Evolutionary conservation across 192 early-diverging fungal genomes (phyloP), one percentile per base, ranked within the genome.

Genomic region (Rhizophagus clarus): DNA sequence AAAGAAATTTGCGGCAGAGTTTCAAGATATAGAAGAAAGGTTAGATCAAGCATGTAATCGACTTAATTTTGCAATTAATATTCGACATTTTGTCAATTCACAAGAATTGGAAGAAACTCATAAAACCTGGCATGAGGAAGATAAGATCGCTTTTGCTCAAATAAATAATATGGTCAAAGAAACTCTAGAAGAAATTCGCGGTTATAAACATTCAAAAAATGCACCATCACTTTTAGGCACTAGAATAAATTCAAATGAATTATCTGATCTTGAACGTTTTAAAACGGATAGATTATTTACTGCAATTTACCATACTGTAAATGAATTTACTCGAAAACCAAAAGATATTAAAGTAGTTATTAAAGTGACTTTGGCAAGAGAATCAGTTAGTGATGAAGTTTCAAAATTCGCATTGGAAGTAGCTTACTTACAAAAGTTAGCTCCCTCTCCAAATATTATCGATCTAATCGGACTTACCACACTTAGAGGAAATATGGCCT

Each of bases 141-240:
- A 78, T 28, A 64, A 51, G 49, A 68, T 68, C 24, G 76, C 76
- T 31, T 78, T 78, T 49, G 76, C 28, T n/a, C 20, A 49, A 24
- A 20, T 78, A 49, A 78, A 67, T 78, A 45, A 29, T 47, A 49
- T 69, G 22, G 76, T 78, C 11, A 78, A 78, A 78, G 76, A 78
- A 68, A 42, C 76, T 8, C 68, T 78, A n/a, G 60, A 66, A 67
- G 76, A 67, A 68, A 68, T 78, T 66, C 62, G 66, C 11, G 14
- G 40, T 22, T 37, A 68, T 69, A 64, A 76, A 42, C 9, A 51
- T 14, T 14, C n/a, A 28, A 28, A n/a, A 45, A 78, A 45, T 49
- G 28, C 61, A n/a, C 20, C 66, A 26, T 28, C 28, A 78, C 42
- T 63, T 15, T 28, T 61, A 22, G 63, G 60, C 31, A 56, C 66